These are phyloP conservation scores for Karstenula rhodostoma DNA, from an alignment of 2,329 filamentous ascomycete genomes.

Conservation along the genomic window DNA sequence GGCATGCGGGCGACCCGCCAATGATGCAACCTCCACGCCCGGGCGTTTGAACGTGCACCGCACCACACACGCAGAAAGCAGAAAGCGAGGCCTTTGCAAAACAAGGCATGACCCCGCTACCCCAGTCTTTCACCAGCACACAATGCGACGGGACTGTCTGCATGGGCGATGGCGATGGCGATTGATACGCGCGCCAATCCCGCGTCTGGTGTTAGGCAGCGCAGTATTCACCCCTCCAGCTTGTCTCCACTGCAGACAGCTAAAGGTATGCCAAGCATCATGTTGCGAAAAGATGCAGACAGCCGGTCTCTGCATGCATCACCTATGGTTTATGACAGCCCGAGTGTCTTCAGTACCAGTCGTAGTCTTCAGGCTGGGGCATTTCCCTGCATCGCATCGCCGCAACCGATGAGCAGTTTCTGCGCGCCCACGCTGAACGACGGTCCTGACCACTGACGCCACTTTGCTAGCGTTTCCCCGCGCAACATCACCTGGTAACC, in stretches of 20 bases:
- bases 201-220: conserved; percentile 19
- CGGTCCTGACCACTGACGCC: conserved; percentile 18
- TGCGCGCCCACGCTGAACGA: conserved; percentile 8
- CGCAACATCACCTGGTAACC: conserved; percentile 28
- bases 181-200: conserved; percentile 25
- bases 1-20: conserved; percentile 37
- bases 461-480: conserved; percentile 35
- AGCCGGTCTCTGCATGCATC: neutral
- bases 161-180: conserved; percentile 18
- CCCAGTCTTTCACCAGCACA: conserved; percentile 11
- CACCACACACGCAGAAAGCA: no score
- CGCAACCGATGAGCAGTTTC: conserved; percentile 17
- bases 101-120: conserved; percentile 22
- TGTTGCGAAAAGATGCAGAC: neutral
- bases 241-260: neutral
- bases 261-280: conserved; percentile 4
- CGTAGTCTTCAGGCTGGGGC: neutral
- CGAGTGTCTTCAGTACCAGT: neutral
- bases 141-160: conserved; percentile 13
- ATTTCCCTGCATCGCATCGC: neutral
- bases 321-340: no score
- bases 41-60: conserved; percentile 36
- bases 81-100: conserved; percentile 25
- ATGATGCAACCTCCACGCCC: conserved; percentile 38
- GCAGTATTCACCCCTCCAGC: neutral